Conservation (phyloP, 129 eudicot species). For the Tagetes patula region DNA sequence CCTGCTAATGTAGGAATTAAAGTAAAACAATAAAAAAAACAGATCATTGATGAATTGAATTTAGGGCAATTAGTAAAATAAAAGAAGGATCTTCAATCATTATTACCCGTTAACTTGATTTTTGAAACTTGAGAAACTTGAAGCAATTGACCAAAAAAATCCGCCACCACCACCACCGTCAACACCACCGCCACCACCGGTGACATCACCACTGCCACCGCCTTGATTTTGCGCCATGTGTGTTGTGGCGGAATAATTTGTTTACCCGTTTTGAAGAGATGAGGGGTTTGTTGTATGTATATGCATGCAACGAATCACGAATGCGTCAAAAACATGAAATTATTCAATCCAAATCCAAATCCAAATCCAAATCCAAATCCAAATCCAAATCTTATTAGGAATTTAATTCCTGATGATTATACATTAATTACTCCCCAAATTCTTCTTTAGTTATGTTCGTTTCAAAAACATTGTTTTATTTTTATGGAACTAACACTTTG, state of each 20-base stretch:
- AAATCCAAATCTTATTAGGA: not conserved
- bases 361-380: no score
- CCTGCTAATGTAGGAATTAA: no score
- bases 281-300: slow-evolving; percentile 5
- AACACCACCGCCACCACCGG: slow-evolving; percentile 24
- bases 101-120: slow-evolving; percentile 54
- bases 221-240: slow-evolving; percentile 50
- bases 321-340: slow-evolving; percentile 20
- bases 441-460: no score
- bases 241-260: slow-evolving; percentile 9
- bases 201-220: slow-evolving; percentile 38
- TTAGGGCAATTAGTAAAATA: slow-evolving; percentile 15
- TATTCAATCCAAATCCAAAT: slow-evolving; percentile 11
- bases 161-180: slow-evolving; percentile 16
- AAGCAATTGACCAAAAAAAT: slow-evolving; percentile 53
- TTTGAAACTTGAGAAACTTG: slow-evolving; percentile 54
- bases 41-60: slow-evolving; percentile 11
- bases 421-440: not conserved
- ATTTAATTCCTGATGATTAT: slow-evolving; percentile 10
- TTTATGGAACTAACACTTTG: no score
- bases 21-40: not conserved
- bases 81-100: not conserved
- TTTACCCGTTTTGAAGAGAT: slow-evolving; percentile 9
- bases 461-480: no score
- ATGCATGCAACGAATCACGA: slow-evolving; percentile 14